Evolutionary conservation across 139 green algal genomes (phyloP).

Genomic region (Auxenochlorella pyrenoidosa): DNA sequence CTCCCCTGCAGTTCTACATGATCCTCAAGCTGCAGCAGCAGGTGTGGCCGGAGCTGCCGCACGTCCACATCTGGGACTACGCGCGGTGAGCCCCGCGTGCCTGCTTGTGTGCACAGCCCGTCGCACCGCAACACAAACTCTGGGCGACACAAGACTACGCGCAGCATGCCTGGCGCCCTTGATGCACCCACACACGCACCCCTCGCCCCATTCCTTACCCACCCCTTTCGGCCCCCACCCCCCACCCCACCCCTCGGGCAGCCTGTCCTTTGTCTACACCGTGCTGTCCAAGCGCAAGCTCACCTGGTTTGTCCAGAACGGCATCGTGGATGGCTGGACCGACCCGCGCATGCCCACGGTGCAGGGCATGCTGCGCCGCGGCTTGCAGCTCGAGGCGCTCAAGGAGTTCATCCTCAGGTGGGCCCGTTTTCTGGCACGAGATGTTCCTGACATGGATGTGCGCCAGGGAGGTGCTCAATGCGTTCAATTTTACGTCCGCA

Average conservation of each 20-base stretch:
- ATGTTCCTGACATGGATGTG: too few relatives aligned
- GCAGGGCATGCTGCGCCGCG: slow-evolving; percentile 86
- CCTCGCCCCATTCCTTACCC: not conserved
- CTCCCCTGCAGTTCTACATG: slow-evolving; percentile 92
- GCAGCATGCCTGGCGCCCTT: too few relatives aligned
- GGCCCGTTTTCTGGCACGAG: too few relatives aligned
- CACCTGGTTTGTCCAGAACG: slow-evolving; percentile 91
- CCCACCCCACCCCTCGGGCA: slow-evolving; percentile 32
- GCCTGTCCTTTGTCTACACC: slow-evolving; percentile 85
- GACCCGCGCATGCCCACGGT: slow-evolving; percentile 97
- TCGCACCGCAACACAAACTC: too few relatives aligned
- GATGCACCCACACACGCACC: not conserved
- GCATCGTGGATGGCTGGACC: slow-evolving; percentile 91
- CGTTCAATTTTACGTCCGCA: not conserved
- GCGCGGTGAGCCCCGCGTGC: slow-evolving; percentile 72
- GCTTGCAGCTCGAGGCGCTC: slow-evolving; percentile 80
- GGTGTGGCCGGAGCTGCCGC: slow-evolving; percentile 76
- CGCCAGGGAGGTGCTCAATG: not conserved
- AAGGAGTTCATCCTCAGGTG: slow-evolving; percentile 94
- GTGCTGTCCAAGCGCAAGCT: slow-evolving; percentile 98
- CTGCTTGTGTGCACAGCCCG: too few relatives aligned
- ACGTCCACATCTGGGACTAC: slow-evolving; percentile 98
- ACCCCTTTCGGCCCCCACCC: not conserved
- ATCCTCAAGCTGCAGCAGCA: slow-evolving; percentile 81
- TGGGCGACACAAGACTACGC: too few relatives aligned